A percentile compares a stretch with the other conserved stretches of the same genome.
Evolutionary conservation across 2,329 filamentous ascomycete species (phyloP).

Genomic region (Xylariaceae sp.): DNA sequence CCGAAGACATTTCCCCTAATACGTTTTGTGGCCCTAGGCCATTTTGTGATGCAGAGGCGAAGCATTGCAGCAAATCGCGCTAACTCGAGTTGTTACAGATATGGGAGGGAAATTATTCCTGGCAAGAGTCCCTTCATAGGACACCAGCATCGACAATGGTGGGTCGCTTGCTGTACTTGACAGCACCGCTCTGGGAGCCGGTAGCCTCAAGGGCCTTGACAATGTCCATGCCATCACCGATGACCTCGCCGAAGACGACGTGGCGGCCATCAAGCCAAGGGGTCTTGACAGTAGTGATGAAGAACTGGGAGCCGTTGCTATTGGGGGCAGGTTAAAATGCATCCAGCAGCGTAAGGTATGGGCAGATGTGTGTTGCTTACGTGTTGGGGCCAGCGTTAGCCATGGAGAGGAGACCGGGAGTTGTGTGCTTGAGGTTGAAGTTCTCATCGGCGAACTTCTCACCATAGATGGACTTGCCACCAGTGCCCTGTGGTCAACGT

Average conservation of each 20-base stretch:
- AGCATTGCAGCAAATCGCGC: constrained; percentile 11
- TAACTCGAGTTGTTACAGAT: constrained; percentile 23
- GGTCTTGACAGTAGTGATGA: constrained; percentile 89
- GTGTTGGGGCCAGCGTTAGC: constrained; percentile 95
- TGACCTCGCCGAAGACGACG: constrained; percentile 79
- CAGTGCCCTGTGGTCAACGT: constrained; percentile 62
- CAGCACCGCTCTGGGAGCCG: constrained; percentile 51
- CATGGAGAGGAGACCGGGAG: constrained; percentile 84
- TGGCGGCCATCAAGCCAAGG: constrained; percentile 80
- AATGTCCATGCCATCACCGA: constrained; percentile 44
- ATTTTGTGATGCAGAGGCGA: constrained; percentile 10
- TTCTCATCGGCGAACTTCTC: constrained; percentile 95
- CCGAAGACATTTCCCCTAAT: constrained; percentile 7
- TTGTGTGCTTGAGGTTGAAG: constrained; percentile 71
- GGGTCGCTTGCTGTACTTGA: constrained; percentile 55
- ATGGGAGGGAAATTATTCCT: constrained; percentile 5
- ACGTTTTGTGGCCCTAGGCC: constrained; percentile 13
- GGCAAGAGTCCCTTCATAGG: constrained; percentile 35
- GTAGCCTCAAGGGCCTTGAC: constrained; percentile 61
- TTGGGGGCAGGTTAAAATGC: constrained; percentile 27
- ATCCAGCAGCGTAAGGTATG: too few relatives aligned
- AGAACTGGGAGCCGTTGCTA: constrained; percentile 98
- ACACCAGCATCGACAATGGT: constrained; percentile 54
- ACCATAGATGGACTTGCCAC: constrained; percentile 91
- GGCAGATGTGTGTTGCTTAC: constrained; percentile 46